These are phyloP conservation scores for Kodamaea restingae DNA, from an alignment of 805 yeast genomes.

Conservation along the genomic window DNA sequence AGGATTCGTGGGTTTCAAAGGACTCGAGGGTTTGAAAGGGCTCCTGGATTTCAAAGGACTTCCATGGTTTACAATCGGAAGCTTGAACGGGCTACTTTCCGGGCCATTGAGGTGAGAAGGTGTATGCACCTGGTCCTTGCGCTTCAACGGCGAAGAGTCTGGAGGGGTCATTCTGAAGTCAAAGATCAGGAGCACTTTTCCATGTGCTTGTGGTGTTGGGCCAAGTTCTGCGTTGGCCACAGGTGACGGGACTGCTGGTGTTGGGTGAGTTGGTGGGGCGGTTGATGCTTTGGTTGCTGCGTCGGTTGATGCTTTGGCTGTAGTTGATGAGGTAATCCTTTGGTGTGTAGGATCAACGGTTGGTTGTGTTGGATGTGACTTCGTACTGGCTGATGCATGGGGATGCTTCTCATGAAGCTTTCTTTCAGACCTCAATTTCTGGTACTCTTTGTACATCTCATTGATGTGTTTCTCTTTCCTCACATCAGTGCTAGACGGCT, in stretches of 20 bases:
- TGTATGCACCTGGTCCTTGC: constrained; percentile 27
- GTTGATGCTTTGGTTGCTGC: not conserved
- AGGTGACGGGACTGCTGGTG: not conserved
- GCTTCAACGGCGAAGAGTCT: constrained; percentile 38
- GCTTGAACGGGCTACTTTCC: not conserved
- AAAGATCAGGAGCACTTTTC: constrained; percentile 69
- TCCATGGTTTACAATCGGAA: too few relatives aligned
- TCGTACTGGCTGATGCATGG: not conserved
- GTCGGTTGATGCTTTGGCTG: not conserved
- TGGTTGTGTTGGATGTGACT: constrained; percentile 1
- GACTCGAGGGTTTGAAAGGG: too few relatives aligned
- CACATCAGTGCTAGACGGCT: constrained; percentile 34
- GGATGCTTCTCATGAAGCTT: not conserved
- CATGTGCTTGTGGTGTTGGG: constrained; percentile 85
- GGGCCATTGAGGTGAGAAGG: too few relatives aligned
- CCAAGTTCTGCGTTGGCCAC: constrained; percentile 48
- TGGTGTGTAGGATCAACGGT: too few relatives aligned
- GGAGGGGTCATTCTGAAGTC: constrained; percentile 50
- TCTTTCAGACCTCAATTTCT: constrained; percentile 11
- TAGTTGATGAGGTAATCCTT: too few relatives aligned
- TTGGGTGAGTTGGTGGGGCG: not conserved
- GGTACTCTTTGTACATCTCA: constrained; percentile 32
- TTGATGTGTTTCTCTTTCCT: constrained; percentile 26
- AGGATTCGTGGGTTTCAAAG: not conserved
- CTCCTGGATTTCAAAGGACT: too few relatives aligned